Conservation (phyloP, 257 asterid species). For the Henckelia pumila region DNA sequence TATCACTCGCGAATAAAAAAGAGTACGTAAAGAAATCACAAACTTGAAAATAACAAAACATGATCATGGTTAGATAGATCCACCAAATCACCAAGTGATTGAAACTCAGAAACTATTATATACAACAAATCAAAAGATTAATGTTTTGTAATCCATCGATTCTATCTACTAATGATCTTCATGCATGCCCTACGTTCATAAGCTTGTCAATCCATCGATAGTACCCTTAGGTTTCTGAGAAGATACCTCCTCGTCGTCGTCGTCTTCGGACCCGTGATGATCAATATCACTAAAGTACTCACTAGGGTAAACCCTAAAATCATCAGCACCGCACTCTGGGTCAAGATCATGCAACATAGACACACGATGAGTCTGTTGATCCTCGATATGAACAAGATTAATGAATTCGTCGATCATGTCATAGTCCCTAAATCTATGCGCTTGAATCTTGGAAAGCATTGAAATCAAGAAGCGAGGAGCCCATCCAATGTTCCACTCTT, state of each 20-base stretch:
- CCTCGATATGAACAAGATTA: slow-evolving; percentile 38
- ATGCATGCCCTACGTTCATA: no score
- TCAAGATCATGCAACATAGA: slow-evolving; percentile 35
- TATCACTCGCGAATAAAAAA: no score
- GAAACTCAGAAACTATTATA: no score
- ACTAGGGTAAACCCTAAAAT: slow-evolving; percentile 25
- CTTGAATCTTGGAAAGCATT: slow-evolving; percentile 28
- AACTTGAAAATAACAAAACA: no score
- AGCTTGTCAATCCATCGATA: no score
- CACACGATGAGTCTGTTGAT: slow-evolving; percentile 48
- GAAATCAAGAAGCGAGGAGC: slow-evolving; percentile 23
- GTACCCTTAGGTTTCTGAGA: not conserved
- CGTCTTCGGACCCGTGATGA: not conserved
- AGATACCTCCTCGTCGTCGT: not conserved
- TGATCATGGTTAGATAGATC: no score
- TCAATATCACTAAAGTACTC: slow-evolving; percentile 17
- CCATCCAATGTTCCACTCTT: slow-evolving; percentile 15
- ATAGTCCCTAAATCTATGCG: slow-evolving; percentile 22
- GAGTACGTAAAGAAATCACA: no score
- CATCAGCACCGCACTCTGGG: slow-evolving; percentile 37
- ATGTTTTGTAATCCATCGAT: no score
- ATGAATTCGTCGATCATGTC: slow-evolving; percentile 25
- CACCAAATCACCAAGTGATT: no score
- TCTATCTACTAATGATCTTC: no score
- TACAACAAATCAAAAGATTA: no score